These are phyloP conservation scores for Laguncularia racemosa DNA, from an alignment of 345 rosid species.

Conservation along the genomic window DNA sequence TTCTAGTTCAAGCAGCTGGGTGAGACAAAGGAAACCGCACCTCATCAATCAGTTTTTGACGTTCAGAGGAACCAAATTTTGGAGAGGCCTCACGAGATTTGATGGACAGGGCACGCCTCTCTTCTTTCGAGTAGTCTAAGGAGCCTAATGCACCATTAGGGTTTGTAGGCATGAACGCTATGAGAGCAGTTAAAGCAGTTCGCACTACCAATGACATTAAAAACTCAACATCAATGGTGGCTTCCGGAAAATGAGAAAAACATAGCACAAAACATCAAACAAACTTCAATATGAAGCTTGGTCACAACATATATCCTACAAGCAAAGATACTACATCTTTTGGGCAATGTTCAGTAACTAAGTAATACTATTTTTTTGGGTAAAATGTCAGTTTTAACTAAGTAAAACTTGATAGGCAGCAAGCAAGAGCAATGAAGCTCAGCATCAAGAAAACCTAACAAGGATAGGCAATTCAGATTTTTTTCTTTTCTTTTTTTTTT, in stretches of 20 bases:
- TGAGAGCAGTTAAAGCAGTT: constrained; percentile 86
- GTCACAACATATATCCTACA: no score
- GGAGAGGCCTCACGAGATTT: constrained; percentile 92
- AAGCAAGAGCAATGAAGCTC: not conserved
- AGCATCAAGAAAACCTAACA: not conserved
- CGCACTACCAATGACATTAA: constrained; percentile 56
- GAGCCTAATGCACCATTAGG: constrained; percentile 96
- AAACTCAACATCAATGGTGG: not conserved
- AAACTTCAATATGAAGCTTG: no score
- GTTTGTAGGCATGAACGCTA: constrained; percentile 95
- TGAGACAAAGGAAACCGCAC: constrained; percentile 19
- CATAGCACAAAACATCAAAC: no score
- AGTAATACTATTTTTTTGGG: no score
- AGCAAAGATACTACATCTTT: no score
- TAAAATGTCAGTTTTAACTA: no score
- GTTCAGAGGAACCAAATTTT: constrained; percentile 62
- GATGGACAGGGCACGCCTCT: constrained; percentile 64
- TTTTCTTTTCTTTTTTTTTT: no score
- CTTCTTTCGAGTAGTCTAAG: constrained; percentile 85
- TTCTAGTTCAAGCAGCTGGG: not conserved
- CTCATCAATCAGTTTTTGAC: constrained; percentile 89
- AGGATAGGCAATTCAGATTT: no score
- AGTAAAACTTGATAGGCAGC: not conserved
- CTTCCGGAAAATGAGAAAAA: no score
- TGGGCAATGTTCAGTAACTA: no score